Conservation (phyloP, 768 basidiomycete species). For the Collybia nuda region DNA sequence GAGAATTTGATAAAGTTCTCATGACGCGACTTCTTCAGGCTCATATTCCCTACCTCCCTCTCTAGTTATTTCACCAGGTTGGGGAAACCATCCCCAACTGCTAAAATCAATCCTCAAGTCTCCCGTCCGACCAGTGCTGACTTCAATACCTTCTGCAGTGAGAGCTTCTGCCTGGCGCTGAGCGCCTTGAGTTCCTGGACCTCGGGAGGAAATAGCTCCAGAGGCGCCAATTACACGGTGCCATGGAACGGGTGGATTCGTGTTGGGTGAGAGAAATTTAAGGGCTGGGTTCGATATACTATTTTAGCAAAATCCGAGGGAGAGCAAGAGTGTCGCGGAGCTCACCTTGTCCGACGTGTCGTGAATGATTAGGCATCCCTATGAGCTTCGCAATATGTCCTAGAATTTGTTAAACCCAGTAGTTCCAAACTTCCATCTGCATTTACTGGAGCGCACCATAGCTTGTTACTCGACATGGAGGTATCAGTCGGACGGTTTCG, state of each 20-base stretch:
- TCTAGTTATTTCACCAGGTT: slow-evolving; percentile 13
- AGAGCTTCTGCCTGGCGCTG: slow-evolving; percentile 73
- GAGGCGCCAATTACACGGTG: slow-evolving; percentile 72
- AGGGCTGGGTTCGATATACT: slow-evolving; percentile 49
- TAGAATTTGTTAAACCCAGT: slow-evolving; percentile 22
- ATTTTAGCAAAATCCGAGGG: neutral
- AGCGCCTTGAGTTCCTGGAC: slow-evolving; percentile 80
- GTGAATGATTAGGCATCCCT: slow-evolving; percentile 76
- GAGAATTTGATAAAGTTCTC: too few relatives aligned
- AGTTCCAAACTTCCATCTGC: neutral
- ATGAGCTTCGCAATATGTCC: slow-evolving; percentile 80
- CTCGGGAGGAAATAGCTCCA: slow-evolving; percentile 78
- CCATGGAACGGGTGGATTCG: slow-evolving; percentile 76
- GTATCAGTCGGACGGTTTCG: slow-evolving; percentile 68
- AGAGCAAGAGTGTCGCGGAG: neutral
- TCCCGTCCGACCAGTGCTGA: slow-evolving; percentile 53
- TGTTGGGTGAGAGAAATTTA: slow-evolving; percentile 64
- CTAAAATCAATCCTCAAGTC: slow-evolving; percentile 58
- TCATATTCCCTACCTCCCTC: slow-evolving; percentile 8
- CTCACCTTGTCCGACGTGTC: slow-evolving; percentile 81
- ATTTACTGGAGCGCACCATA: slow-evolving; percentile 53
- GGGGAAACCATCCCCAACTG: slow-evolving; percentile 70
- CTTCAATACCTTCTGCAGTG: slow-evolving; percentile 81
- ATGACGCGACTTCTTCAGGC: slow-evolving; percentile 5
- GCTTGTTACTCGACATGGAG: slow-evolving; percentile 65